A percentile compares a stretch with the other conserved stretches of the same genome.
These are phyloP conservation scores for Jackrogersella minutella DNA, from an alignment of 495 filamentous ascomycete genomes.

Conservation along the genomic window DNA sequence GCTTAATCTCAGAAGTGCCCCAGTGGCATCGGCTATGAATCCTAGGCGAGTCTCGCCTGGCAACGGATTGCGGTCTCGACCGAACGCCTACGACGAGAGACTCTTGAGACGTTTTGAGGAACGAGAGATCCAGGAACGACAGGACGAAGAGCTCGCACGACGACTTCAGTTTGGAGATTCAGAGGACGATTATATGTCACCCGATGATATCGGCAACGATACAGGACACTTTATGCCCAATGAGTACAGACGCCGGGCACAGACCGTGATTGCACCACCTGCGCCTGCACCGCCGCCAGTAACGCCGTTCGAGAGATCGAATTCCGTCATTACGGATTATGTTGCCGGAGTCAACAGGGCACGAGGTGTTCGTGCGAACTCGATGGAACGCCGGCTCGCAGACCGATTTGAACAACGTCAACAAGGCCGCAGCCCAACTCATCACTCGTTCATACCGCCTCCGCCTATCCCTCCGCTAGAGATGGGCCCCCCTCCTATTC, in stretches of 20 bases:
- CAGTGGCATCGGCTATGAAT: constrained; percentile 8
- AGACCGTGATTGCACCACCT: constrained; percentile 50
- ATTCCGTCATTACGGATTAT: constrained; percentile 46
- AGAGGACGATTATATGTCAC: constrained; percentile 52
- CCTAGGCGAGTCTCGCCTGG: constrained; percentile 17
- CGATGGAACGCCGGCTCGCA: constrained; percentile 56
- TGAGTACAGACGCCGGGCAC: constrained; percentile 54
- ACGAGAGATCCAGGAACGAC: constrained; percentile 58
- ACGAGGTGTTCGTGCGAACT: constrained; percentile 44
- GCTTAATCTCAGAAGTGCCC: constrained; percentile 28
- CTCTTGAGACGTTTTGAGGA: constrained; percentile 54
- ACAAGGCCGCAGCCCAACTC: constrained; percentile 32
- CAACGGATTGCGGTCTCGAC: constrained; percentile 46
- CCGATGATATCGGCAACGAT: constrained; percentile 47
- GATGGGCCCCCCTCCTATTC: constrained; percentile 42
- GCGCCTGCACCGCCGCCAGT: constrained; percentile 50
- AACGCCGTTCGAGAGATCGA: constrained; percentile 46
- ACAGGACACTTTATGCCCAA: constrained; percentile 56
- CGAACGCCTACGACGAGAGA: constrained; percentile 60
- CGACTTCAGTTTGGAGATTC: constrained; percentile 60
- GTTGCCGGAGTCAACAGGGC: constrained; percentile 45
- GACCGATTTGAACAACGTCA: constrained; percentile 50
- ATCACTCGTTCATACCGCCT: constrained; percentile 41
- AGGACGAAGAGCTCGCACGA: constrained; percentile 65
- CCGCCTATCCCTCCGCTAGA: constrained; percentile 40